Base-by-base conservation (phyloP, 78 protist species). In the Goniomonas avonlea region DNA sequence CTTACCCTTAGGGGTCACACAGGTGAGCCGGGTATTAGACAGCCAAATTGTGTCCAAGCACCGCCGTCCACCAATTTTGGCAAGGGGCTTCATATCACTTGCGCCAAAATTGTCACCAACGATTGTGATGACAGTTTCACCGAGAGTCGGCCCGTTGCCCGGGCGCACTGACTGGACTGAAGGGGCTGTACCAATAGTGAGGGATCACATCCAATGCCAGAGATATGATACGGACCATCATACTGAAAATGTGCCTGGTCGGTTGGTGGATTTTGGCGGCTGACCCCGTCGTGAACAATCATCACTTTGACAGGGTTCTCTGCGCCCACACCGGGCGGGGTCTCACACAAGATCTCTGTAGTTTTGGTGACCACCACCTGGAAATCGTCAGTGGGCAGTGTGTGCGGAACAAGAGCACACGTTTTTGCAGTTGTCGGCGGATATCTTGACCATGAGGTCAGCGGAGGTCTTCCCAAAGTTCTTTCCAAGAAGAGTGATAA, bases 81-180 rank as follows among this genome's bases (percentile, higher is more conserved):
- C 65, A 1, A 34, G 29, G 25, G 65, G 65, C 38, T 56, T 56
- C 38, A 29, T 56, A 34, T 56, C 29, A 18, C 38, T 56, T 1
- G 65, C 65, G 23, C 71, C 71, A 43, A 63, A 63, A 43, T 63
- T 63, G 31, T 63, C 71, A 43, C 71, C 71, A 21, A 35, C 29
- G 71, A 63, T 37, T 18, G 71, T 63, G 5, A 63, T 25, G 38
- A 21, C 37, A 21, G 38, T 38, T 2, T 43, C 71, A 7, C 71
- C 71, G 1, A 38, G 32, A 4, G 71, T 63, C 25, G 71, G 71
- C 35, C 71, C 71, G 71, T 63, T 63, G 45, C 11, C 20, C 15
- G 71, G 71, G n/a, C n/a, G n/a, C n/a, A n/a, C n/a, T n/a, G n/a
- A n/a, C n/a, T n/a, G n/a, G n/a, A n/a, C n/a, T n/a, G n/a, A n/a